phyloP scores from a whole-genome alignment of 306 rosid genomes.

The Trifolium pratense region DNA sequence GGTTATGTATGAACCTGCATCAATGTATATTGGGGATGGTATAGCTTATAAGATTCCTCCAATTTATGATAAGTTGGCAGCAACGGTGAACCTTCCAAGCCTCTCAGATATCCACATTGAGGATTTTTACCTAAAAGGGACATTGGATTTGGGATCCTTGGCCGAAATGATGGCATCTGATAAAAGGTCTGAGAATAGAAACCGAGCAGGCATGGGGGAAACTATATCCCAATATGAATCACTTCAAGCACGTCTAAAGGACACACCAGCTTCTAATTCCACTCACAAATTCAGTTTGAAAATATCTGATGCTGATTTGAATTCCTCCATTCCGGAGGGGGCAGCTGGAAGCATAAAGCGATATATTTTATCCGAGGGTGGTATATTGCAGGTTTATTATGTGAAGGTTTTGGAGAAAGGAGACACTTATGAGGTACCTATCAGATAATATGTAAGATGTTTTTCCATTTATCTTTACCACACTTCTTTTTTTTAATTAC shows the following conservation, averaged over 20 bases:
- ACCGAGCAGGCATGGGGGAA: conserved; percentile 85
- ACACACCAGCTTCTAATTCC: conserved; percentile 62
- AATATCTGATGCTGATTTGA: conserved; percentile 70
- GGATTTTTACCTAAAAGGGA: conserved; percentile 84
- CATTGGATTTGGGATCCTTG: conserved; percentile 95
- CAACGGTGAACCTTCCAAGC: conserved; percentile 76
- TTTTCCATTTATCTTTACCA: conserved; percentile 8
- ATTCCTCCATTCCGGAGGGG: conserved; percentile 94
- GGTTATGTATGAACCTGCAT: conserved; percentile 80
- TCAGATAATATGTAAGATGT: conserved; percentile 5
- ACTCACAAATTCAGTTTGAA: conserved; percentile 75
- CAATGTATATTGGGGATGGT: conserved; percentile 89
- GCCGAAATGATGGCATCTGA: conserved; percentile 88
- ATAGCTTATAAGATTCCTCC: conserved; percentile 88
- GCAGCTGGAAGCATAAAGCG: conserved; percentile 97
- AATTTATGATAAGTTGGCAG: conserved; percentile 77
- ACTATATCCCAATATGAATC: conserved; percentile 71
- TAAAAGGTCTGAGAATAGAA: conserved; percentile 67
- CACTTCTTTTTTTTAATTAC: conserved; percentile 5
- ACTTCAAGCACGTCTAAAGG: conserved; percentile 82
- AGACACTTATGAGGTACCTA: conserved; percentile 91
- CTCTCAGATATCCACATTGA: conserved; percentile 82
- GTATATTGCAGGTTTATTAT: conserved; percentile 86
- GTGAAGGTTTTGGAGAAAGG: conserved; percentile 99
- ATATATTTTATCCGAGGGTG: conserved; percentile 91